phyloP scores from a whole-genome alignment of 2,329 filamentous ascomycete species.

The Drechmeria coniospora region DNA sequence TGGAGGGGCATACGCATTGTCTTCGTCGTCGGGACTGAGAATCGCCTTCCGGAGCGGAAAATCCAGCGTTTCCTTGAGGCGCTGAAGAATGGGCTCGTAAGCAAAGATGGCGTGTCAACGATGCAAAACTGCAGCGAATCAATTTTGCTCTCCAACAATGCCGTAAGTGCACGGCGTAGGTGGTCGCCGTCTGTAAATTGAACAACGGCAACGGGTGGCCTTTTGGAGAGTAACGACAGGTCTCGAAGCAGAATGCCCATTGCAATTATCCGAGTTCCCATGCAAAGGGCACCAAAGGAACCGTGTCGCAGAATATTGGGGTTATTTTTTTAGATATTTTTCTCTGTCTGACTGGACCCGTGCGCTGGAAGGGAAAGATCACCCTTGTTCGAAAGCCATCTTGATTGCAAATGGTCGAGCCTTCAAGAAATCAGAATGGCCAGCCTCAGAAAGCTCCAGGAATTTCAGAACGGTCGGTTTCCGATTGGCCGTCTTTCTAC shows the following conservation, averaged over 20 bases:
- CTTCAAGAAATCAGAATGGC: slow-evolving; percentile 21
- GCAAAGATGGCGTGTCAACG: slow-evolving; percentile 54
- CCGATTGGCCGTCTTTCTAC: slow-evolving; percentile 29
- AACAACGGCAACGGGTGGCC: slow-evolving; percentile 32
- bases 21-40: slow-evolving; percentile 16
- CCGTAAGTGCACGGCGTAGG: slow-evolving; percentile 29
- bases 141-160: slow-evolving; percentile 16
- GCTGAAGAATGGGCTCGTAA: slow-evolving; percentile 49
- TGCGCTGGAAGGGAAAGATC: slow-evolving; percentile 21
- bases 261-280: slow-evolving; percentile 33
- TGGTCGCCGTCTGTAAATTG: slow-evolving; percentile 31
- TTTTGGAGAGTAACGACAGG: slow-evolving; percentile 23
- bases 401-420: slow-evolving; percentile 22
- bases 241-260: slow-evolving; percentile 46
- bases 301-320: slow-evolving; percentile 42
- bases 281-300: slow-evolving; percentile 45
- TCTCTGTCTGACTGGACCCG: slow-evolving; percentile 30
- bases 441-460: slow-evolving; percentile 24
- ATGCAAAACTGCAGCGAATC: slow-evolving; percentile 31
- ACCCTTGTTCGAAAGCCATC: too few relatives aligned
- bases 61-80: slow-evolving; percentile 38
- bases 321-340: slow-evolving; percentile 29
- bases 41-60: slow-evolving; percentile 41
- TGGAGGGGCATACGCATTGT: slow-evolving; percentile 4
- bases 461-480: slow-evolving; percentile 10